Percentiles rank a stretch among this genome's conserved stretches.
Conservation (phyloP, 2,329 filamentous ascomycete species). For the Talaromyces sp. region DNA sequence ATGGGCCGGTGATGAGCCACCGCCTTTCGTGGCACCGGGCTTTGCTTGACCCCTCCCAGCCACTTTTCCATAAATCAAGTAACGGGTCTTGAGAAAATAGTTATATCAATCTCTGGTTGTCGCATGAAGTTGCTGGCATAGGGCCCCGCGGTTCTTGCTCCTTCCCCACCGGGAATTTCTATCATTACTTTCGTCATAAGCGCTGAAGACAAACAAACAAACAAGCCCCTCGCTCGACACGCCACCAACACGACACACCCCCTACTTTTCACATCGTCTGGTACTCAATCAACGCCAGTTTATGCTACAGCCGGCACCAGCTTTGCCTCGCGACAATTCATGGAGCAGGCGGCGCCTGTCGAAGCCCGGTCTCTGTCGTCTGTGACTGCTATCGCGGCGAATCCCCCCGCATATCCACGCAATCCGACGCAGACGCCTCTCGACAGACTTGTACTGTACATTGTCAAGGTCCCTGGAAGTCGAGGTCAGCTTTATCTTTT, state of each 20-base stretch:
- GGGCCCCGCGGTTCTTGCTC: not conserved
- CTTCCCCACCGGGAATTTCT: not conserved
- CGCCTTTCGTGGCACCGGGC: not conserved
- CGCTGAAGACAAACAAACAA: not conserved
- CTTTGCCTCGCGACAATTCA: not conserved
- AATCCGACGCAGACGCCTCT: conserved; percentile 65
- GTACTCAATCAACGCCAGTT: not conserved
- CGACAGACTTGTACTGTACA: conserved; percentile 77
- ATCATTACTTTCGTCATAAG: not conserved
- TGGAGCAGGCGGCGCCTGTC: conserved; percentile 33
- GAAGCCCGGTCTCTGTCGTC: conserved; percentile 79
- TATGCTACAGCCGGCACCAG: not conserved
- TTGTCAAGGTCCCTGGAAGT: conserved; percentile 86
- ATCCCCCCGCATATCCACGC: conserved; percentile 79
- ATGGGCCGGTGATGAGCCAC: not conserved
- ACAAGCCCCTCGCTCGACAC: not conserved
- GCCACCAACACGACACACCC: not conserved
- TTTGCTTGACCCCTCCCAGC: not conserved
- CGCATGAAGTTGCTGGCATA: not conserved
- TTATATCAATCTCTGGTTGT: not conserved
- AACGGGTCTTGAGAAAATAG: not conserved
- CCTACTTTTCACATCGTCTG: not conserved
- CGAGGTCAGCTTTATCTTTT: conserved; percentile 53
- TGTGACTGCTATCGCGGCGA: conserved; percentile 73
- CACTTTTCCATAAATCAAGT: not conserved